Percentiles rank a stretch among this genome's conserved stretches.
Conservation (phyloP, 257 asterid genomes). For the Solanum virginianum region DNA sequence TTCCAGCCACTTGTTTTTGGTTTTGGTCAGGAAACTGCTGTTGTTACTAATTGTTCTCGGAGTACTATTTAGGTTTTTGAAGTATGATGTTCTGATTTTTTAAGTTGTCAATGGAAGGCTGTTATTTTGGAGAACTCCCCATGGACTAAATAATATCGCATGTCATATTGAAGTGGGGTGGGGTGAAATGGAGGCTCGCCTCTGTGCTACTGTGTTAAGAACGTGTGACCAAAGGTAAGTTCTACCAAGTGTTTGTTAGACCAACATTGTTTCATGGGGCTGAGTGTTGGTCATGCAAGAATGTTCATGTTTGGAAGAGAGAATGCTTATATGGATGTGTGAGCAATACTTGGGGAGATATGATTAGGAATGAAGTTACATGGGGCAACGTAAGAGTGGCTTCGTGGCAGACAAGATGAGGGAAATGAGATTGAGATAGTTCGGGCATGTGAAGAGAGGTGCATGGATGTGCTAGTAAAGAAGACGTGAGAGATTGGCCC, state of each 20-base stretch:
- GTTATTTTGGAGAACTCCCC: not conserved
- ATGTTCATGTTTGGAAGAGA: too few species aligned
- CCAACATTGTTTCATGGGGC: not conserved
- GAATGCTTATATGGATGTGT: not conserved
- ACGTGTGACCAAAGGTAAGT: not conserved
- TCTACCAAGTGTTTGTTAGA: not conserved
- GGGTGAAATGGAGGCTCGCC: not conserved
- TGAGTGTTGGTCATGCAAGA: not conserved
- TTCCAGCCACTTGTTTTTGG: not conserved
- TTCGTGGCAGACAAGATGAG: not conserved
- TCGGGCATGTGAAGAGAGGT: not conserved
- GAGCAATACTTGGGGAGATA: not conserved
- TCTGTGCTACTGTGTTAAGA: not conserved
- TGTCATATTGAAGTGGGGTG: not conserved
- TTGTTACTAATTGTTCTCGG: not conserved
- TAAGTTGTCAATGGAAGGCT: not conserved
- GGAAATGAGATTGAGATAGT: not conserved
- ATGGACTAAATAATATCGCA: not conserved
- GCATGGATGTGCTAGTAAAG: not conserved
- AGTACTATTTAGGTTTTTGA: not conserved
- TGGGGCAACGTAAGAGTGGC: not conserved
- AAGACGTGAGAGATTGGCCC: not conserved
- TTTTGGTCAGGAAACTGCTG: not conserved
- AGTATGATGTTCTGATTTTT: not conserved
- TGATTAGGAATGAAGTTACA: not conserved